phyloP scores from a whole-genome alignment of 2,329 filamentous ascomycete genomes.

The Cryphonectria parasitica region DNA sequence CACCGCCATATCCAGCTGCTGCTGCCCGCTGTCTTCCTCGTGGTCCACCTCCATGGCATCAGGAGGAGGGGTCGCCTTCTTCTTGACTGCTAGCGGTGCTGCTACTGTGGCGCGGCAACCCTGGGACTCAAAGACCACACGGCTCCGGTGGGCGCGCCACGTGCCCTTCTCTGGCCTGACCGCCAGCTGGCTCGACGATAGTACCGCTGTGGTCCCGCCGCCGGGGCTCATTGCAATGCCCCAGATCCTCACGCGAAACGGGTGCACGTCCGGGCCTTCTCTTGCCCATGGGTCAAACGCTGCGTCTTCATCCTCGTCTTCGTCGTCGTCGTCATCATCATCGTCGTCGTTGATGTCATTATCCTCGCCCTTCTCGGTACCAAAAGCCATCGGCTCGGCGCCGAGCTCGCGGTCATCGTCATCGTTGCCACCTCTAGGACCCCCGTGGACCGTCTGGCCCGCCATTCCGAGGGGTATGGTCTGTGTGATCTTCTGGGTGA shows the following conservation, averaged over 20 bases:
- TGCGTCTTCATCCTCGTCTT: slow-evolving; percentile 39
- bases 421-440: slow-evolving; percentile 36
- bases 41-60: slow-evolving; percentile 9
- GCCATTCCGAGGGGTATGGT: slow-evolving; percentile 51
- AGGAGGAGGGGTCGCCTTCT: neutral
- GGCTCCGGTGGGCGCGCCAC: slow-evolving; percentile 43
- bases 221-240: slow-evolving; percentile 57
- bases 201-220: slow-evolving; percentile 53
- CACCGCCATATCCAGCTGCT: neutral
- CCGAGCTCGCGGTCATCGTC: slow-evolving; percentile 36
- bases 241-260: slow-evolving; percentile 57
- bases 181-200: slow-evolving; percentile 54
- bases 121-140: slow-evolving; percentile 42
- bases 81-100: neutral
- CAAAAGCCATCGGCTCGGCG: slow-evolving; percentile 31
- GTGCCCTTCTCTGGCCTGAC: slow-evolving; percentile 50
- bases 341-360: slow-evolving; percentile 34
- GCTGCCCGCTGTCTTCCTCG: too few relatives aligned
- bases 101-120: neutral
- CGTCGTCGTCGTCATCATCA: slow-evolving; percentile 37
- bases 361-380: slow-evolving; percentile 32
- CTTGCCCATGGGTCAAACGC: slow-evolving; percentile 35
- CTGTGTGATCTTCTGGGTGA: slow-evolving; percentile 49
- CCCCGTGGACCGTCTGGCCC: slow-evolving; percentile 46
- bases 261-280: slow-evolving; percentile 48